phyloP scores from a whole-genome alignment of 768 basidiomycete species.

The Macrolepiota albuminosa region DNA sequence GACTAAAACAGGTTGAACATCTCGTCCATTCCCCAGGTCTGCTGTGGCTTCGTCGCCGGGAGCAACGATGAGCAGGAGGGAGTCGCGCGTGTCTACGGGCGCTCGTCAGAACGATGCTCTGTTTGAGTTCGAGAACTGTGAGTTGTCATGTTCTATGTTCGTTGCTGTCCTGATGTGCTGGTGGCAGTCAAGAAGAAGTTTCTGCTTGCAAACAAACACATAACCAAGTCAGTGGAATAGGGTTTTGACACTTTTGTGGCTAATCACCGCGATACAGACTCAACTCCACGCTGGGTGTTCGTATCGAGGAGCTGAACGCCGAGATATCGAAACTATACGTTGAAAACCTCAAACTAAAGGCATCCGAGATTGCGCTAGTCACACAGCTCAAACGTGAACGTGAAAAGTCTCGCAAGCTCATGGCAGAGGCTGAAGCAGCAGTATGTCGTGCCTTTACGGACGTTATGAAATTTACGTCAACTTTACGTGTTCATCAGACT shows the following conservation, averaged over 20 bases:
- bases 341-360: slow-evolving; percentile 78
- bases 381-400: slow-evolving; percentile 77
- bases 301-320: slow-evolving; percentile 79
- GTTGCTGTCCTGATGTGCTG: slow-evolving; percentile 20
- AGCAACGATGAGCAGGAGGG: slow-evolving; percentile 51
- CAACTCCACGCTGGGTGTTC: slow-evolving; percentile 79
- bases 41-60: slow-evolving; percentile 21
- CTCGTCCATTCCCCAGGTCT: slow-evolving; percentile 12
- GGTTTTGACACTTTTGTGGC: background rate
- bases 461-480: slow-evolving; percentile 9
- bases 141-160: slow-evolving; percentile 26
- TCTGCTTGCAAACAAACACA: slow-evolving; percentile 85
- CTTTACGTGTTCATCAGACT: slow-evolving; percentile 34
- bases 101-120: slow-evolving; percentile 74
- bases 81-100: slow-evolving; percentile 60
- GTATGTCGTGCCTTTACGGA: slow-evolving; percentile 33
- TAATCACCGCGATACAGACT: slow-evolving; percentile 40
- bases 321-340: slow-evolving; percentile 79
- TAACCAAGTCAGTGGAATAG: slow-evolving; percentile 64
- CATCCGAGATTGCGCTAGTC: slow-evolving; percentile 72
- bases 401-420: slow-evolving; percentile 67
- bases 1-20: slow-evolving; percentile 13
- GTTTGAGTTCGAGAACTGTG: slow-evolving; percentile 82
- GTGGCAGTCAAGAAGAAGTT: slow-evolving; percentile 89
- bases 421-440: slow-evolving; percentile 70